Conservation (phyloP, 495 filamentous ascomycete genomes). For the Penicillium lagena region DNA sequence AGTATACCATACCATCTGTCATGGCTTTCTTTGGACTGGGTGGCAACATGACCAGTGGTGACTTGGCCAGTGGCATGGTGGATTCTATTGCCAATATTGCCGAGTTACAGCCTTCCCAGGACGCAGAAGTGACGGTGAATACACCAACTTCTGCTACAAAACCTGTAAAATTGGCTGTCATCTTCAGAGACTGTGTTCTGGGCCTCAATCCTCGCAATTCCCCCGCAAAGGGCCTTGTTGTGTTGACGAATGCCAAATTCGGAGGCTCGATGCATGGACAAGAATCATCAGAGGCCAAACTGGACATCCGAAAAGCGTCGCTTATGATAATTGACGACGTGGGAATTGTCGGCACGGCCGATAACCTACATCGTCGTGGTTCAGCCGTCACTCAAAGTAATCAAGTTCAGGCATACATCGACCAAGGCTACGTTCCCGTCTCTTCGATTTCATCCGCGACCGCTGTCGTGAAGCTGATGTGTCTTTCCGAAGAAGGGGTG, state of each 20-base stretch:
- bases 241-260: conserved; percentile 71
- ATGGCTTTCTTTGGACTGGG: conserved; percentile 69
- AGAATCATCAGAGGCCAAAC: conserved; percentile 49
- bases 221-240: conserved; percentile 65
- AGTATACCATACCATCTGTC: conserved; percentile 78
- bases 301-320: conserved; percentile 71
- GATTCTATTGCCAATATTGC: conserved; percentile 74
- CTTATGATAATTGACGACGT: conserved; percentile 79
- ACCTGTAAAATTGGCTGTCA: conserved; percentile 62
- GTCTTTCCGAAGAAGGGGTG: conserved; percentile 42
- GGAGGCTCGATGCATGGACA: conserved; percentile 54
- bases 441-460: conserved; percentile 77
- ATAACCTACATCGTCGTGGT: conserved; percentile 39
- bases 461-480: conserved; percentile 51
- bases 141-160: conserved; percentile 13
- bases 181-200: conserved; percentile 70
- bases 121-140: background rate
- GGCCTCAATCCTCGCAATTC: conserved; percentile 80
- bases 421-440: conserved; percentile 75
- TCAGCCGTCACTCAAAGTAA: conserved; percentile 43
- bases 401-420: conserved; percentile 60
- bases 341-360: conserved; percentile 38
- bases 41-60: conserved; percentile 63
- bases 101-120: conserved; percentile 28
- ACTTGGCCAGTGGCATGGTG: conserved; percentile 68